These are phyloP conservation scores for Trichosporon sp. DNA, from an alignment of 1,284 basidiomycete genomes.

Conservation along the genomic window DNA sequence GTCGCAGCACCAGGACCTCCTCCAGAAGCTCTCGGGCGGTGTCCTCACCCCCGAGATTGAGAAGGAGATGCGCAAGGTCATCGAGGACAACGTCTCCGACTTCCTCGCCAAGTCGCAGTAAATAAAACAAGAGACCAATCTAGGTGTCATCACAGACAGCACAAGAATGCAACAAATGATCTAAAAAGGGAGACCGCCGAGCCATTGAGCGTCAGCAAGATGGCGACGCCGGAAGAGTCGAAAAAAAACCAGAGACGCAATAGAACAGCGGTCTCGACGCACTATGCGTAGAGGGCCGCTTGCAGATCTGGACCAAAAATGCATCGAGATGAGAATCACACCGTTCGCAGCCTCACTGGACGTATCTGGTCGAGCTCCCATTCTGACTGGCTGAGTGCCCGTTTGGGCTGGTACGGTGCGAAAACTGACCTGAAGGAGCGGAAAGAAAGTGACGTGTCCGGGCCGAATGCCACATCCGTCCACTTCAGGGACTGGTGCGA, in stretches of 20 bases:
- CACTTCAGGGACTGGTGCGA: too few species aligned
- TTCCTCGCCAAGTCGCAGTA: constrained; percentile 60
- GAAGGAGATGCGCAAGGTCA: constrained; percentile 86
- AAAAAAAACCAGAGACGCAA: too few species aligned
- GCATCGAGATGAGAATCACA: too few species aligned
- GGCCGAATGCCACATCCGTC: too few species aligned
- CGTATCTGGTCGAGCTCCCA: neutral
- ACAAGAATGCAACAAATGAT: constrained; percentile 19
- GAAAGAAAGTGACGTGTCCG: too few species aligned
- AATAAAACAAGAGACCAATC: neutral
- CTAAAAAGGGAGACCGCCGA: neutral
- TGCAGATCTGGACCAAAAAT: neutral
- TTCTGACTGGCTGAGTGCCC: neutral
- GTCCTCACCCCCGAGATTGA: constrained; percentile 86
- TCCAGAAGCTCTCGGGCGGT: constrained; percentile 80
- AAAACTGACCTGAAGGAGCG: neutral
- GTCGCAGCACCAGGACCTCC: constrained; percentile 68
- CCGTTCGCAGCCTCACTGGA: too few species aligned
- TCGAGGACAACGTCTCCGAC: constrained; percentile 80
- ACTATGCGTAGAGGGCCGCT: too few species aligned
- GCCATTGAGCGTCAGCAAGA: too few species aligned
- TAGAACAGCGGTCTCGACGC: too few species aligned
- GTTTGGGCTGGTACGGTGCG: neutral
- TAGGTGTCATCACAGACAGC: neutral
- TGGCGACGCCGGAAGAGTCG: too few species aligned